Conservation (phyloP, 495 filamentous ascomycete species). For the Glutinoglossum americanum region DNA sequence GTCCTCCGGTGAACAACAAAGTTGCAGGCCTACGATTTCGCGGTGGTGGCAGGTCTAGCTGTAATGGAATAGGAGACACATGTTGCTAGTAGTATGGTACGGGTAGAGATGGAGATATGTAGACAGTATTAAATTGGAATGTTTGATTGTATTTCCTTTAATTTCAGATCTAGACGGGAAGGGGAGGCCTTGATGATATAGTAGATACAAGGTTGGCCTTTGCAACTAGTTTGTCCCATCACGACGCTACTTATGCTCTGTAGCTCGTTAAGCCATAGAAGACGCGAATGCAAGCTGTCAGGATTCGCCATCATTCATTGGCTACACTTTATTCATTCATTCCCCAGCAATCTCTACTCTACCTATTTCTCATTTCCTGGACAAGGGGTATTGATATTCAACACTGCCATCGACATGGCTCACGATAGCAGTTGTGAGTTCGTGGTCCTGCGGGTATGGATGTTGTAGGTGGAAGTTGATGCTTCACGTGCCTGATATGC, state of each 20-base stretch:
- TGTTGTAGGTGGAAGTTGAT: no score
- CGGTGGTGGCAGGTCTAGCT: not conserved
- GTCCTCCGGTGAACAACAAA: not conserved
- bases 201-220: no score
- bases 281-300: not conserved
- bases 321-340: not conserved
- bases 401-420: no score
- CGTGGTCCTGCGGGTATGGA: no score
- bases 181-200: no score
- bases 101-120: no score
- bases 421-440: no score
- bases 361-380: not conserved
- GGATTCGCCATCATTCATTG: not conserved
- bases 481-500: no score
- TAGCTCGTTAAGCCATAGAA: not conserved
- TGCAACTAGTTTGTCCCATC: not conserved
- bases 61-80: not conserved
- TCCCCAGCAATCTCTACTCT: not conserved
- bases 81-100: not conserved
- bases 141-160: no score
- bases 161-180: no score
- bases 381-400: not conserved
- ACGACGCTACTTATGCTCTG: not conserved
- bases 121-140: no score
- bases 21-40: constrained; percentile 2